Base-by-base conservation (phyloP, 2,329 filamentous ascomycete species). In the Exophiala calicioides region DNA sequence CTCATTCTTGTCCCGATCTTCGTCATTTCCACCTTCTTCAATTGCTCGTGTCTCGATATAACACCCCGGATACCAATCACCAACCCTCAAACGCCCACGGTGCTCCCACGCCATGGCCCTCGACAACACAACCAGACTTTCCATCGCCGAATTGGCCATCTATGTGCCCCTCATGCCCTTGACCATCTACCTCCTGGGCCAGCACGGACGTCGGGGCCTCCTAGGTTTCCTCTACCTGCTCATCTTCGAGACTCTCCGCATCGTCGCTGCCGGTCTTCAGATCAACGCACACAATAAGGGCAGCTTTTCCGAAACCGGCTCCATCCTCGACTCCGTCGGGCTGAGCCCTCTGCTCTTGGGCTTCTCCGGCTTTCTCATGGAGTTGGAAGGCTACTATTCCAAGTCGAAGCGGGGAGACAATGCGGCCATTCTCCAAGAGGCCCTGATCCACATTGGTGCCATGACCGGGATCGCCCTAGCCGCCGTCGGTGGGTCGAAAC, bases 191-290 rank as follows among this genome's bases (percentile, higher is more conserved):
- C 41, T 68, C 24, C 45, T 67, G 1, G 34, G 62, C 26, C 62
- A 59, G 18, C 70, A 73, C 48, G 64, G 66, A 21, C 47, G 57
- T 26, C 13, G 50, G 4, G 66, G 67, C n/a, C 39, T 68, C 3
- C 30, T 72, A 3, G 66, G 68, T 32, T 74, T 70, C 69, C 40
- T 61, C 19, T 73, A 67, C 44, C 55, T 72, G 3, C 46, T 61
- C 21, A 44, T 60, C 3, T 74, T 73, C 45, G 70, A 68, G 32
- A 51, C 53, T 1, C 58, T 72, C 0, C 63, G 66, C 6, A 63
- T 74, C 18, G 45, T 69, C 5, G 63, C 65, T 10, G 64, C 58
- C 26, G 64, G 46, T 3, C 43, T 70, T 10, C 46, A 62, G 26
- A 47, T 69, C 6, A 5, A 6, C 26, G 15, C 36, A 5, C 44